Conservation (phyloP, 1,139 yeast species). For the Pneumocystis sp. region DNA sequence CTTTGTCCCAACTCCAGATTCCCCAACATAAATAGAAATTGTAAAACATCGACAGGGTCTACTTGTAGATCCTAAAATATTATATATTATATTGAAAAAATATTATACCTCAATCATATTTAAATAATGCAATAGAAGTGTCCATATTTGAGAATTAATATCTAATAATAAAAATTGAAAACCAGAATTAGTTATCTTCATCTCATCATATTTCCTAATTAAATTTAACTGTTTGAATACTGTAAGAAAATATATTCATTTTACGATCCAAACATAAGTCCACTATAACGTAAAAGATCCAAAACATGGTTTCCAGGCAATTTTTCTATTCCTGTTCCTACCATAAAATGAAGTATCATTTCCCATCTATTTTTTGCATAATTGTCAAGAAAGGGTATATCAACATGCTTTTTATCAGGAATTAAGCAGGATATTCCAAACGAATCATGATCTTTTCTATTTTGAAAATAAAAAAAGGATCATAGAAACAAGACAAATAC, state of each 20-base stretch:
- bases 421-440: conserved; percentile 43
- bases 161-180: conserved; percentile 88
- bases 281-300: conserved; percentile 42
- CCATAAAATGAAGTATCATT: conserved; percentile 90
- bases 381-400: conserved; percentile 49
- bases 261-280: conserved; percentile 59
- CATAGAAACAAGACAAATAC: conserved; percentile 20
- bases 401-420: conserved; percentile 39
- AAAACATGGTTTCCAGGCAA: conserved; percentile 29
- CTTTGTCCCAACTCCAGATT: conserved; percentile 82
- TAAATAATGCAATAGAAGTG: conserved; percentile 69
- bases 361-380: conserved; percentile 90
- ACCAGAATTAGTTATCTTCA: conserved; percentile 77
- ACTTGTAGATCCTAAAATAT: conserved; percentile 40
- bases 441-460: conserved; percentile 32
- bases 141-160: conserved; percentile 91
- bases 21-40: conserved; percentile 84
- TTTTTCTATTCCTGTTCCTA: conserved; percentile 49
- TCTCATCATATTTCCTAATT: conserved; percentile 27
- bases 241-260: conserved; percentile 15
- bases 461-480: neutral
- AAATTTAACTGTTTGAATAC: neutral
- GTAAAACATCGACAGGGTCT: conserved; percentile 93
- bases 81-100: neutral
- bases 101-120: conserved; percentile 47